Conservation (phyloP, 2,329 filamentous ascomycete genomes). For the Thermothelomyces thermophilus region DNA sequence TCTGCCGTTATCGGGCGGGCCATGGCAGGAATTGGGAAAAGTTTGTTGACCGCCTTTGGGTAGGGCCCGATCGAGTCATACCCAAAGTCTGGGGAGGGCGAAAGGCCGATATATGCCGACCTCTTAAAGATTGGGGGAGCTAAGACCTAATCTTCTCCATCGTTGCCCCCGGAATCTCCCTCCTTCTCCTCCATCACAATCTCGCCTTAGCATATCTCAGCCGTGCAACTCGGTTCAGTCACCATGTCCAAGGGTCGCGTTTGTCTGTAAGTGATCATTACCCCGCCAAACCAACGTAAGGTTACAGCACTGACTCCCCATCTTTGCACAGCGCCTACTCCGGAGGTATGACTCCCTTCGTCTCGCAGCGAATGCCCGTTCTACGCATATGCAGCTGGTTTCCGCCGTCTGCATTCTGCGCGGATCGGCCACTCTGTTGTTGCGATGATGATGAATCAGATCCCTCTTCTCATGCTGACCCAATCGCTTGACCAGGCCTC, state of each 20-base stretch:
- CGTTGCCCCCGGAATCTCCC: not conserved
- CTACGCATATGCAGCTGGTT: not conserved
- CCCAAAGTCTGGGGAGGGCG: not conserved
- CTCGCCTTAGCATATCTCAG: not conserved
- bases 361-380: not conserved
- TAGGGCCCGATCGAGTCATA: constrained; percentile 13
- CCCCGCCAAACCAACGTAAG: constrained; percentile 1
- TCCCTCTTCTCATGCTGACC: constrained; percentile 4
- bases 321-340: constrained; percentile 24
- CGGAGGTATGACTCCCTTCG: constrained; percentile 21
- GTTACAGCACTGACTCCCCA: constrained; percentile 1
- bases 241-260: constrained; percentile 31
- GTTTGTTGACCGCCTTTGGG: constrained; percentile 14
- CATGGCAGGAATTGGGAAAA: constrained; percentile 4
- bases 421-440: not conserved
- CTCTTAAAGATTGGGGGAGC: not conserved
- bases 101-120: not conserved
- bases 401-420: not conserved
- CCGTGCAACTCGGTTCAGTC: constrained; percentile 4
- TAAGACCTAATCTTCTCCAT: not conserved
- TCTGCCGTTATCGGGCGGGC: constrained; percentile 12
- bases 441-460: not conserved
- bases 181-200: not conserved
- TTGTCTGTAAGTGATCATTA: constrained; percentile 27
- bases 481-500: constrained; percentile 28